These are phyloP conservation scores for Solanum virginianum DNA, from an alignment of 257 asterid genomes.

Conservation along the genomic window DNA sequence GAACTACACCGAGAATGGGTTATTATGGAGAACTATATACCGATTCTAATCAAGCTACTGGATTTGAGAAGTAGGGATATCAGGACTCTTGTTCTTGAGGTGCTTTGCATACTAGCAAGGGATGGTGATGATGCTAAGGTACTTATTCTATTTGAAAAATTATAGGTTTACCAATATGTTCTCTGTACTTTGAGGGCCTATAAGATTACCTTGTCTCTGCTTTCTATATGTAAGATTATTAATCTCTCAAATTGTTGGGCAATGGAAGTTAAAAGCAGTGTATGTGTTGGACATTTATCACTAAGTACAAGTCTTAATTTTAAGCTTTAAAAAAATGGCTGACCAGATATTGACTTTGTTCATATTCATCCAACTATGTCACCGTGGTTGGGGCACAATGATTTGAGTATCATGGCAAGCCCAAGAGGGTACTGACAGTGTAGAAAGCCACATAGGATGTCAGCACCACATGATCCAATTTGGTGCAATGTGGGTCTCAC, in stretches of 20 bases:
- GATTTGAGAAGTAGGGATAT: constrained; percentile 32
- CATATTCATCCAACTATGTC: background rate
- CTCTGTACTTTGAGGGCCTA: background rate
- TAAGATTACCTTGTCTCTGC: background rate
- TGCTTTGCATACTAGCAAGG: constrained; percentile 44
- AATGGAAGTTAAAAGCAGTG: background rate
- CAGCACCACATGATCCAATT: background rate
- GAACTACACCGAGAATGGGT: constrained; percentile 57
- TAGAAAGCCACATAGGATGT: background rate
- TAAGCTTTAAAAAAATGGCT: background rate
- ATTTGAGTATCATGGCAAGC: background rate
- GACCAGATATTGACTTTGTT: background rate
- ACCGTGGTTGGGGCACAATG: background rate
- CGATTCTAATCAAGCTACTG: constrained; percentile 35
- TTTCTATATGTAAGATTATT: background rate
- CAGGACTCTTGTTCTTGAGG: constrained; percentile 29
- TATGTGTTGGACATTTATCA: background rate
- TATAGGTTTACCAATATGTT: background rate
- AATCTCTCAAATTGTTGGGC: background rate
- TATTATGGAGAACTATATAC: constrained; percentile 47
- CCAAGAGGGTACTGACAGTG: background rate
- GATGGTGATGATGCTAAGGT: constrained; percentile 54
- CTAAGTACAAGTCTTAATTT: background rate
- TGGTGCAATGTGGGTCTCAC: background rate
- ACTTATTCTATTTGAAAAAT: background rate